These are phyloP conservation scores for Hericium coralloides DNA, from an alignment of 768 basidiomycete genomes.

Conservation along the genomic window DNA sequence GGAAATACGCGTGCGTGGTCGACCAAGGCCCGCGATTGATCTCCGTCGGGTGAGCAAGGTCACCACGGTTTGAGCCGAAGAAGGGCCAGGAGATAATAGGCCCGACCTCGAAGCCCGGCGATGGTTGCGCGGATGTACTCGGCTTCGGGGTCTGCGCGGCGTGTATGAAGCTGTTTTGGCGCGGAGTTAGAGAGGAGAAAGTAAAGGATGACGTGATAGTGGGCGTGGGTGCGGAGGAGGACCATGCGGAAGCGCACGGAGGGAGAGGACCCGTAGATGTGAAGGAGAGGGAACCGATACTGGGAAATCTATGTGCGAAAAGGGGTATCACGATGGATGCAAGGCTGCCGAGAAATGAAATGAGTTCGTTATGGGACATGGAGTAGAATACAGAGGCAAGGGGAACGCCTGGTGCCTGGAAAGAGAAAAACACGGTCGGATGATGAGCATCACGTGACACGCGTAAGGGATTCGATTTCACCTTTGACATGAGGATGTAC, in stretches of 20 bases:
- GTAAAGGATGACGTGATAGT: conserved; percentile 13
- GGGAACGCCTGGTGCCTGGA: conserved; percentile 66
- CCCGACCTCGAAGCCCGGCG: conserved; percentile 49
- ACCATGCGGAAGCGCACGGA: conserved; percentile 9
- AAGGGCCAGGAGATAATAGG: conserved; percentile 89
- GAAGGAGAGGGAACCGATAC: conserved; percentile 68
- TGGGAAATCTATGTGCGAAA: conserved; percentile 67
- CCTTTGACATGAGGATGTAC: conserved; percentile 84
- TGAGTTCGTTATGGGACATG: conserved; percentile 55
- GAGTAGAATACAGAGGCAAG: conserved; percentile 65
- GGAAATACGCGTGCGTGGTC: conserved; percentile 48
- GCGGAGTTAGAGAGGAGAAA: conserved; percentile 6
- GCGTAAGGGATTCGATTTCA: conserved; percentile 20
- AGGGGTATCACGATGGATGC: conserved; percentile 62
- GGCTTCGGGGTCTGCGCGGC: neutral
- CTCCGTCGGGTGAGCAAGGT: conserved; percentile 56
- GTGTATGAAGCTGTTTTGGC: neutral
- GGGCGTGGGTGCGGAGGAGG: conserved; percentile 18
- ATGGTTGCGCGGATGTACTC: neutral
- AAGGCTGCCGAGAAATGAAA: conserved; percentile 57
- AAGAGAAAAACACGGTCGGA: conserved; percentile 1
- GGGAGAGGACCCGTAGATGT: conserved; percentile 24
- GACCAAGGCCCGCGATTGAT: conserved; percentile 78
- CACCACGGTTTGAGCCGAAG: conserved; percentile 78
- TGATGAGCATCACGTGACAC: neutral